These are phyloP conservation scores for Neofusicoccum kwambonambiense DNA, from an alignment of 2,329 filamentous ascomycete species.

Conservation along the genomic window DNA sequence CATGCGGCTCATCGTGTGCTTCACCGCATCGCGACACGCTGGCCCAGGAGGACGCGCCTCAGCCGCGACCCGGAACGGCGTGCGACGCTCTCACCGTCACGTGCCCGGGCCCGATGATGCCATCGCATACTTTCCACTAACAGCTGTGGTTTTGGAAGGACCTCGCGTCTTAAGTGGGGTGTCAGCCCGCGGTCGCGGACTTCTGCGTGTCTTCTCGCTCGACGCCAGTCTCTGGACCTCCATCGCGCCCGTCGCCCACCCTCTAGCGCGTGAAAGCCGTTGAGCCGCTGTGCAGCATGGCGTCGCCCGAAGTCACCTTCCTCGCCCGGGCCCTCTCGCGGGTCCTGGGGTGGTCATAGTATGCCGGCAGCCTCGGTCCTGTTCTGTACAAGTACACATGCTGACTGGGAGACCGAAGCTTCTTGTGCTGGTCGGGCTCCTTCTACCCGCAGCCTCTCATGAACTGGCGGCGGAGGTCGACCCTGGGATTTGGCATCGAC, in stretches of 20 bases:
- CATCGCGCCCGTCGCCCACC: neutral
- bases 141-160: neutral
- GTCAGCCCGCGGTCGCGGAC: neutral
- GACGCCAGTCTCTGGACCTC: neutral
- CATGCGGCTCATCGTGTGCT: slow-evolving; percentile 9
- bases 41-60: neutral
- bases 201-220: neutral
- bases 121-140: slow-evolving; percentile 10
- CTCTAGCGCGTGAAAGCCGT: neutral
- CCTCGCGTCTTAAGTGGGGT: slow-evolving; percentile 4
- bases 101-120: slow-evolving; percentile 10
- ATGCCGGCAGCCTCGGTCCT: neutral
- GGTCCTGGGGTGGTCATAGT: slow-evolving; percentile 37
- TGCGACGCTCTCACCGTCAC: neutral
- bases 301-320: slow-evolving; percentile 26
- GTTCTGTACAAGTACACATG: neutral
- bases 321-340: slow-evolving; percentile 35
- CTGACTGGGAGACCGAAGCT: slow-evolving; percentile 18
- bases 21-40: neutral
- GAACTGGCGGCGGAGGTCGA: slow-evolving; percentile 75
- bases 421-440: slow-evolving; percentile 60
- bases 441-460: slow-evolving; percentile 90
- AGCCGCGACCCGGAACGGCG: neutral
- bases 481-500: slow-evolving; percentile 80
- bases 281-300: slow-evolving; percentile 17